These are phyloP conservation scores for Tremella fuciformis DNA, from an alignment of 768 basidiomycete genomes.

Conservation along the genomic window DNA sequence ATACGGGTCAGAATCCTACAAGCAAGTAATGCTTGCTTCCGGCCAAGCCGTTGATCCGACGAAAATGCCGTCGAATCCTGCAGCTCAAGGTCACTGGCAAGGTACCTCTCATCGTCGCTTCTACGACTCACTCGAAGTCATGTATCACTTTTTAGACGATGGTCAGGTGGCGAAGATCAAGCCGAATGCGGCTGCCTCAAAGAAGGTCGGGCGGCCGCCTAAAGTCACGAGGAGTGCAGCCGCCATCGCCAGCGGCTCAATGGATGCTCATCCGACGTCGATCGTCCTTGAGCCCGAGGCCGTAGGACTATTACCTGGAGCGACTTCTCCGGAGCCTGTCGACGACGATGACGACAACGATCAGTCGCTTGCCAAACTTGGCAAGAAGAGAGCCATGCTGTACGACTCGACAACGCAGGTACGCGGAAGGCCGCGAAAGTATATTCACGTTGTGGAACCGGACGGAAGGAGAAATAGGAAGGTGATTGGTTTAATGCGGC, in stretches of 20 bases:
- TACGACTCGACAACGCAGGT: conserved; percentile 24
- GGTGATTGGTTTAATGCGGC: conserved; percentile 30
- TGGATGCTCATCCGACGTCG: neutral
- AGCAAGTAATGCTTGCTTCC: conserved; percentile 63
- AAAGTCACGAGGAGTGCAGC: neutral
- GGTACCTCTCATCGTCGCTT: conserved; percentile 23
- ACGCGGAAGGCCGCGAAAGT: conserved; percentile 47
- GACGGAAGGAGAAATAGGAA: conserved; percentile 47
- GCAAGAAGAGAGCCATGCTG: conserved; percentile 7
- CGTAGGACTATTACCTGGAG: neutral
- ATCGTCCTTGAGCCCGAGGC: neutral
- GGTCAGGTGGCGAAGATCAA: neutral
- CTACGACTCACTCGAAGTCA: conserved; percentile 10
- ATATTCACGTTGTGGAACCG: conserved; percentile 45
- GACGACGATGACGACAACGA: conserved; percentile 4
- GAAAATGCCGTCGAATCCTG: conserved; percentile 16
- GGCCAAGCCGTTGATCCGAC: conserved; percentile 53
- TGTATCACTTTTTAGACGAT: neutral
- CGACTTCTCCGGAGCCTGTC: neutral
- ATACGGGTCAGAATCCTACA: conserved; percentile 71
- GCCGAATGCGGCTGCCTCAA: neutral
- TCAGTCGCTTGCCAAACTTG: neutral
- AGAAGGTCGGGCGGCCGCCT: neutral
- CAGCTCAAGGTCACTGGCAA: conserved; percentile 30
- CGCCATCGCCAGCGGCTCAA: neutral